Conservation (phyloP, 306 rosid genomes). For the Citrullus colocynthis region DNA sequence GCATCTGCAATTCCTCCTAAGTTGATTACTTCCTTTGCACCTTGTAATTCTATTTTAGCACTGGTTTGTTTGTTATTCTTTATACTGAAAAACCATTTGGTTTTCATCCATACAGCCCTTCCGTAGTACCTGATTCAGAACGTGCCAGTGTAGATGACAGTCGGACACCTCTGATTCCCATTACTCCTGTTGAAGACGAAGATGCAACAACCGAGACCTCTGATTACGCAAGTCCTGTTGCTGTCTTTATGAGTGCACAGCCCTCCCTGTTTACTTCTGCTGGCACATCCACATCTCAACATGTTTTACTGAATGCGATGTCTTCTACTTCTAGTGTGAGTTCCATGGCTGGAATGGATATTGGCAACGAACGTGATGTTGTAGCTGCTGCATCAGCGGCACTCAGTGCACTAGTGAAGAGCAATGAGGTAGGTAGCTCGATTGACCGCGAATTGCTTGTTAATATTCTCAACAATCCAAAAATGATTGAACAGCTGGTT, state of each 20-base stretch:
- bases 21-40: conserved; percentile 33
- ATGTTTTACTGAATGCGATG: conserved; percentile 9
- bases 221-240: conserved; percentile 13
- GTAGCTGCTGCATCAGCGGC: conserved; percentile 58
- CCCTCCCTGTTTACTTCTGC: conserved; percentile 15
- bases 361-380: conserved; percentile 25
- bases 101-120: conserved; percentile 31
- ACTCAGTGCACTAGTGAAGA: conserved; percentile 41
- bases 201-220: conserved; percentile 32
- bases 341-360: not conserved
- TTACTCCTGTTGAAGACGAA: conserved; percentile 79
- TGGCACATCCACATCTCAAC: conserved; percentile 21
- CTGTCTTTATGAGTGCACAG: conserved; percentile 17
- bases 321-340: not conserved
- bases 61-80: conserved; percentile 1
- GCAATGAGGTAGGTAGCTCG: conserved; percentile 51
- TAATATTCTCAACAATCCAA: conserved; percentile 63
- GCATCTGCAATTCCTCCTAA: conserved; percentile 77
- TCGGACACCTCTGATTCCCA: conserved; percentile 46
- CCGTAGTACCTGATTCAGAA: conserved; percentile 31
- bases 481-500: conserved; percentile 67
- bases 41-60: conserved; percentile 4
- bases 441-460: conserved; percentile 60
- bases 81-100: conserved; percentile 7
- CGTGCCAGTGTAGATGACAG: conserved; percentile 20